A percentile compares a stretch with the other conserved stretches of the same genome.
Conservation (phyloP, 257 asterid species). For the Salvia rosmarinus region DNA sequence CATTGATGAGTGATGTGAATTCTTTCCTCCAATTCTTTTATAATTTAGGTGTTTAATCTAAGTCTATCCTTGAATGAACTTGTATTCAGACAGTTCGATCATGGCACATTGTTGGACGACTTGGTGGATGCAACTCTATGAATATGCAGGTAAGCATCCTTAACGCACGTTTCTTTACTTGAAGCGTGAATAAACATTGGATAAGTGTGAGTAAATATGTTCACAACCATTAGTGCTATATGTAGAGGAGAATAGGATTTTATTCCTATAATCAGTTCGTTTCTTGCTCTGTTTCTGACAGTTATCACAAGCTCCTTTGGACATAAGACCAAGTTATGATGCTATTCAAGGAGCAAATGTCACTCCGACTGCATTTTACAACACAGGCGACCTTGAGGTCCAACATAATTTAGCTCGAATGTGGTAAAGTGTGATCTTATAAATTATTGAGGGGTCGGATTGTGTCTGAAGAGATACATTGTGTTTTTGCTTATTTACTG, state of each 20-base stretch:
- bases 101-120: slow-evolving; percentile 96
- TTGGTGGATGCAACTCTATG: slow-evolving; percentile 96
- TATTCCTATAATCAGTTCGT: slow-evolving; percentile 15
- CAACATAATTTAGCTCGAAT: slow-evolving; percentile 88
- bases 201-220: too few species aligned
- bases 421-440: slow-evolving; percentile 54
- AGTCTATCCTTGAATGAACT: slow-evolving; percentile 28
- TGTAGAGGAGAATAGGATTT: too few species aligned
- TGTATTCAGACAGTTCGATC: slow-evolving; percentile 74
- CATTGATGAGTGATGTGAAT: slow-evolving; percentile 85
- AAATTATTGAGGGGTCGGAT: not conserved
- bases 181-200: not conserved
- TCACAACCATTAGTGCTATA: too few species aligned
- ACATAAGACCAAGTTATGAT: slow-evolving; percentile 80
- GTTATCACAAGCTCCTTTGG: slow-evolving; percentile 80
- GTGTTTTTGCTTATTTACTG: slow-evolving; percentile 24
- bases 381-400: slow-evolving; percentile 93
- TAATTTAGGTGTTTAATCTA: slow-evolving; percentile 27
- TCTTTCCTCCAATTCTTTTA: slow-evolving; percentile 16
- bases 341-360: slow-evolving; percentile 85
- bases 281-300: slow-evolving; percentile 38
- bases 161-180: slow-evolving; percentile 1
- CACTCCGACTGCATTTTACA: slow-evolving; percentile 81
- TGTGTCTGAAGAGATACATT: slow-evolving; percentile 20
- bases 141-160: slow-evolving; percentile 80